Evolutionary conservation across 106 monocot genomes (phyloP).

Genomic region (Phalaenopsis equestris): DNA sequence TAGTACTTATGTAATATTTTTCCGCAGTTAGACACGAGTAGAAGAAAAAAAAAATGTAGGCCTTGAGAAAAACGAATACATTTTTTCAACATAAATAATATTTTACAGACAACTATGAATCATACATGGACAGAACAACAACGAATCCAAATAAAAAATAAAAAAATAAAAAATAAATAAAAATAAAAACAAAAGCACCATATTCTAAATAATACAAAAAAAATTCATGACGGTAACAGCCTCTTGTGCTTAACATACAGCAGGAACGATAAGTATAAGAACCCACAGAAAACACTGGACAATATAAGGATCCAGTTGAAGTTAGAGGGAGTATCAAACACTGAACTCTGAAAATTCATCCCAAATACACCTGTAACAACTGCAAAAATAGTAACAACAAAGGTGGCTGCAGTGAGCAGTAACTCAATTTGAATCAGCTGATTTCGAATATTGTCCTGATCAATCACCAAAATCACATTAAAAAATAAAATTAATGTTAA

Average conservation of each 20-base stretch:
- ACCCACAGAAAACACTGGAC: slow-evolving; percentile 12
- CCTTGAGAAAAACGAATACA: too few relatives aligned
- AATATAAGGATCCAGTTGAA: slow-evolving; percentile 21
- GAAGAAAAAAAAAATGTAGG: too few relatives aligned
- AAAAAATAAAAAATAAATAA: too few relatives aligned
- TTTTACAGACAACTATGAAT: too few relatives aligned
- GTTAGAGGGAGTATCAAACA: slow-evolving; percentile 24
- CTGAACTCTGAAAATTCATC: slow-evolving; percentile 33
- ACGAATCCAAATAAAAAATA: too few relatives aligned
- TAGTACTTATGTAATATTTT: too few relatives aligned
- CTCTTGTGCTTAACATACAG: slow-evolving; percentile 30
- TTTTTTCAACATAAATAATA: too few relatives aligned
- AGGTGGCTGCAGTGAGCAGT: slow-evolving; percentile 37
- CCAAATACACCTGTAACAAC: slow-evolving; percentile 44
- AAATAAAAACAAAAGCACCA: too few relatives aligned
- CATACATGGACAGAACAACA: too few relatives aligned
- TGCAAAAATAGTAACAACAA: slow-evolving; percentile 38
- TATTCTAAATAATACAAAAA: not conserved
- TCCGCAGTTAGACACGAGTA: too few relatives aligned
- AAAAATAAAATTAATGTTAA: not conserved
- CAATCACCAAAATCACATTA: not conserved
- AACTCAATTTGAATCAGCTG: slow-evolving; percentile 42
- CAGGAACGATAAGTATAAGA: slow-evolving; percentile 19
- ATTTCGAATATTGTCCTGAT: slow-evolving; percentile 33
- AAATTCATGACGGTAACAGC: slow-evolving; percentile 13